Base-by-base conservation (phyloP, 495 filamentous ascomycete genomes). In the Lophiotrema nucula region DNA sequence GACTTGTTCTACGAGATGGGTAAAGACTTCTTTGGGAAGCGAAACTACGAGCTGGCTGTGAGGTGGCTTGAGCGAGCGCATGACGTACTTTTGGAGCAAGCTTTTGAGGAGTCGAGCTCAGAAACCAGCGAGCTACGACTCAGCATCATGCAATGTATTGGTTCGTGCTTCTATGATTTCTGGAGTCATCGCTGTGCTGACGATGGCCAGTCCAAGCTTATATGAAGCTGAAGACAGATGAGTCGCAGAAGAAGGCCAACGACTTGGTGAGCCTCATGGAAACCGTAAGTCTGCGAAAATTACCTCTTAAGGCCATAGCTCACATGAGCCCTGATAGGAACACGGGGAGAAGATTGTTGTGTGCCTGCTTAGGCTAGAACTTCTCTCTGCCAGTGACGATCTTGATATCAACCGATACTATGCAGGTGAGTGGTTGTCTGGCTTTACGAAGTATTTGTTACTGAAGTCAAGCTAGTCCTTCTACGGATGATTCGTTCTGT, bases 21-120 rank as follows among this genome's bases (percentile, higher is more conserved):
- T 1, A 80, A 77, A 52, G 76, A 79, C 24, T 71, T 87, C 24
- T 72, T 81, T 0, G 64, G 66, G 3, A 77, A 78, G 45, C 66
- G 72, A n/a, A 73, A 85, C 58, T 80, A 76, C 64, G 67, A 74
- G 3, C 55, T 77, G 12, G 84, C 88, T 12, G 68, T 78, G 5
- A 83, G 81, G 67, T 96, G 91, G 92, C 70, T 96, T n/a, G 79
- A 86, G 49, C 77, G 86, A 55, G 82, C 89, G 3, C 73, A 83
- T 49, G 76, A 85, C 18, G 67, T 82, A 33, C 74, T 92, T 28
- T 73, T 79, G 53, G 63, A 62, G 35, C 80, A 83, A 50, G 76
- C 79, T n/a, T 54, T 83, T 1, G 77, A 84, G 19, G 67, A 69
- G 25, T 70, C 86, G 18, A 84, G 85, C 41, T 69, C 73, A 33